A percentile compares a stretch with the other conserved stretches of the same genome.
Conservation (phyloP, 805 yeast genomes). For the Yamadazyma endophytica region DNA sequence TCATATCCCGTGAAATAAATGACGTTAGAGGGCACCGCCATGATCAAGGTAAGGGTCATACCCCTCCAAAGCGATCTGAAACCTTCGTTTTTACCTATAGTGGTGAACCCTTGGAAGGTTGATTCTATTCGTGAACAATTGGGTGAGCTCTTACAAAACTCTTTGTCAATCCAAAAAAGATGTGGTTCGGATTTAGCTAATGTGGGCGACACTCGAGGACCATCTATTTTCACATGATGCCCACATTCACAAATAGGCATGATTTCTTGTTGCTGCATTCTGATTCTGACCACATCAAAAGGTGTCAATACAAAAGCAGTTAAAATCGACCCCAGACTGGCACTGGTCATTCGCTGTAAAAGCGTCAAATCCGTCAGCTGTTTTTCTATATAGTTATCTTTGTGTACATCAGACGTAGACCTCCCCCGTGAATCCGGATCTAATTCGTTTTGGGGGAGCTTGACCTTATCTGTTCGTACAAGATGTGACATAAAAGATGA, state of each 20-base stretch:
- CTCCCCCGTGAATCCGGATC: too few species aligned
- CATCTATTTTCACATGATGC: too few species aligned
- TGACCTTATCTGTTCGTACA: too few species aligned
- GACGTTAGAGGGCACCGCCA: constrained; percentile 92
- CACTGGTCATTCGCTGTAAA: constrained; percentile 78
- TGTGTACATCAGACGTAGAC: too few species aligned
- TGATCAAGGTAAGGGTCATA: constrained; percentile 68
- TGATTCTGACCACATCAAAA: constrained; percentile 71
- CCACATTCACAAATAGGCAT: too few species aligned
- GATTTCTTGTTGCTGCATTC: constrained; percentile 74
- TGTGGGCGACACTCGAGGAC: too few species aligned
- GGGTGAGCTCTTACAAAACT: constrained; percentile 31
- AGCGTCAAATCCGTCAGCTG: too few species aligned
- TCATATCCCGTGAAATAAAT: constrained; percentile 95
- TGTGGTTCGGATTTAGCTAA: too few species aligned
- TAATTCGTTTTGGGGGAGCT: too few species aligned
- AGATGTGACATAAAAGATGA: too few species aligned
- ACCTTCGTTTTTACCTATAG: constrained; percentile 74
- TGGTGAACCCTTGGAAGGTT: constrained; percentile 68
- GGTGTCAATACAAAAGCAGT: constrained; percentile 77
- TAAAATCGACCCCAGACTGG: constrained; percentile 68
- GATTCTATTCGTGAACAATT: constrained; percentile 54
- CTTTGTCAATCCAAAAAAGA: constrained; percentile 14
- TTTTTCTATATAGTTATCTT: too few species aligned
- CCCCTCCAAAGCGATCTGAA: constrained; percentile 82